These are phyloP conservation scores for Wilhelminamyces savonicus DNA, from an alignment of 805 yeast species.

Conservation along the genomic window DNA sequence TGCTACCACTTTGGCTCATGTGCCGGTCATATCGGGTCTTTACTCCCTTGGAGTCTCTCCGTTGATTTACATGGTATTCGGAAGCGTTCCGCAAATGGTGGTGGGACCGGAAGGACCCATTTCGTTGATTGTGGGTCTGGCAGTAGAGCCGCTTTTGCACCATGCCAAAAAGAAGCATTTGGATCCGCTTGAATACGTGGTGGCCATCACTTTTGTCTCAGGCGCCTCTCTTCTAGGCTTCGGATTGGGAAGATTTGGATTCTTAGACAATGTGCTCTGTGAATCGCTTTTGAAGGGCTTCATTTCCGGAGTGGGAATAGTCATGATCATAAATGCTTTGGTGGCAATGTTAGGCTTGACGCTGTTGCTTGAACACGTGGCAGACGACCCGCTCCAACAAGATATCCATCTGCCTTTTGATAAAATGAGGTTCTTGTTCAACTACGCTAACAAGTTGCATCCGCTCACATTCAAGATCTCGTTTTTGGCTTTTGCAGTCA, in stretches of 20 bases:
- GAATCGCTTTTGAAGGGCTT: conserved; percentile 38
- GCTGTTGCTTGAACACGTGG: conserved; percentile 32
- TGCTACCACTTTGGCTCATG: conserved; percentile 37
- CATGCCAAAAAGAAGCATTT: conserved; percentile 23
- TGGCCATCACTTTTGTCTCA: conserved; percentile 56
- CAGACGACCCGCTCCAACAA: conserved; percentile 23
- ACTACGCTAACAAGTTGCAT: conserved; percentile 45
- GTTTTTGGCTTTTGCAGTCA: conserved; percentile 43
- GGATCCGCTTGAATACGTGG: conserved; percentile 21
- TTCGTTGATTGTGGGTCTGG: conserved; percentile 40
- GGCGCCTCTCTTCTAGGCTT: conserved; percentile 46
- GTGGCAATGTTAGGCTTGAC: conserved; percentile 69
- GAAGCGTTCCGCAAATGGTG: conserved; percentile 41
- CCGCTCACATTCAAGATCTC: conserved; percentile 59
- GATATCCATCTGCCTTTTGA: conserved; percentile 58
- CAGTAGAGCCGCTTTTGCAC: conserved; percentile 37
- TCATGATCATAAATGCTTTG: conserved; percentile 52
- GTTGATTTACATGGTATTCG: conserved; percentile 33
- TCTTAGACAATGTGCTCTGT: conserved; percentile 34
- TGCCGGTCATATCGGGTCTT: conserved; percentile 35
- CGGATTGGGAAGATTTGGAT: conserved; percentile 22
- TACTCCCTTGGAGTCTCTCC: conserved; percentile 35
- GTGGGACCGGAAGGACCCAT: conserved; percentile 44
- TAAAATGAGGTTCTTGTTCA: conserved; percentile 53
- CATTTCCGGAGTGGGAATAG: conserved; percentile 38